phyloP scores from a whole-genome alignment of 1,284 basidiomycete species.

The Rhodotorula sp. region DNA sequence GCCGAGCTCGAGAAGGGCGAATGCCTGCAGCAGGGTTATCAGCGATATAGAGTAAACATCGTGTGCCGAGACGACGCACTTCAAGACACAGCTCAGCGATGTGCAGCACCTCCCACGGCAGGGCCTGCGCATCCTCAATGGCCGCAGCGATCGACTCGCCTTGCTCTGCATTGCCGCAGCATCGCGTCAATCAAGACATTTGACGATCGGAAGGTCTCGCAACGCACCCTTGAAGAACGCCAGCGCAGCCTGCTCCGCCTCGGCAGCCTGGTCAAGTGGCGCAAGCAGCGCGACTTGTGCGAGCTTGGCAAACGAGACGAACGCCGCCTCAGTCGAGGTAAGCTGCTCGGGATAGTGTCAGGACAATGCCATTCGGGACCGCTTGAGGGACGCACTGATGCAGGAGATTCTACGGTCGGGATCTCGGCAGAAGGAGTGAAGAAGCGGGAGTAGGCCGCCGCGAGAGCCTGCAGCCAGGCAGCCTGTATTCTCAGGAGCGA shows the following conservation, averaged over 20 bases:
- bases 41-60: no score
- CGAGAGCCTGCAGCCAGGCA: constrained; percentile 68
- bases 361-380: constrained; percentile 56
- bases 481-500: constrained; percentile 51
- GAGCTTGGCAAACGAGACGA: constrained; percentile 14
- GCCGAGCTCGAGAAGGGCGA: constrained; percentile 41
- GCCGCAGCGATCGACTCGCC: constrained; percentile 28
- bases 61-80: constrained; percentile 50
- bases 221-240: constrained; percentile 64
- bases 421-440: constrained; percentile 66
- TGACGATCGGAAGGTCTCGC: neutral
- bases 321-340: constrained; percentile 11
- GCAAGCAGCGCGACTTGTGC: constrained; percentile 32
- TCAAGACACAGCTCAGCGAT: constrained; percentile 71
- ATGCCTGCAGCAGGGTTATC: constrained; percentile 22
- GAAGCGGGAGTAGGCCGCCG: constrained; percentile 62
- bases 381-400: neutral
- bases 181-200: no score
- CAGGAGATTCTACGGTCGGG: constrained; percentile 50
- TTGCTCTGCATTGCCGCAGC: constrained; percentile 23
- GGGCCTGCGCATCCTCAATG: constrained; percentile 35
- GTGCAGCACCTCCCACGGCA: constrained; percentile 64
- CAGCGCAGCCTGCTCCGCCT: constrained; percentile 60
- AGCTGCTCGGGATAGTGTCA: constrained; percentile 2
- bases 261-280: constrained; percentile 59